Percentiles rank a stretch among this genome's conserved stretches.
phyloP scores from a whole-genome alignment of 108 stramenopile species.

The Skeletonema marinoi region DNA sequence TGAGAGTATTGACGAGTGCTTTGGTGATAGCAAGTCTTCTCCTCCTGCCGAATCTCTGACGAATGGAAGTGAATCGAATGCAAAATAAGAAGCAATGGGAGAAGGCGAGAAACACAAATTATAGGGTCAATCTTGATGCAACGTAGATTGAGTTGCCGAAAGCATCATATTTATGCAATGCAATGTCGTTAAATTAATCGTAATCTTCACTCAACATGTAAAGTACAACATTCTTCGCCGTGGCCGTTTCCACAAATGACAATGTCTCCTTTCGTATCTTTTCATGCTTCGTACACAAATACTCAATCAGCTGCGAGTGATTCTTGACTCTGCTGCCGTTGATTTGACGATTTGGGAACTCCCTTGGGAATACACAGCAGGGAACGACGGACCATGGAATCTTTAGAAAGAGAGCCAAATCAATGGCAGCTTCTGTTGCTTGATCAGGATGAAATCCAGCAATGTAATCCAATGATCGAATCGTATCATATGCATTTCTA shows the following conservation, averaged over 20 bases:
- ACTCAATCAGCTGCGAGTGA: conserved; percentile 59
- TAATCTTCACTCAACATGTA: conserved; percentile 53
- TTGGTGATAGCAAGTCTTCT: neutral
- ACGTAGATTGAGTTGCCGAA: neutral
- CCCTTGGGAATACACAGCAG: conserved; percentile 75
- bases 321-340: conserved; percentile 50
- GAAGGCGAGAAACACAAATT: too few relatives aligned
- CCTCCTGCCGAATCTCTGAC: neutral
- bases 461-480: conserved; percentile 48
- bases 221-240: conserved; percentile 65
- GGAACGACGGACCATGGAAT: conserved; percentile 74
- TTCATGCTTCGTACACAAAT: conserved; percentile 42
- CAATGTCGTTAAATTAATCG: neutral
- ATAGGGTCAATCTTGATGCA: too few relatives aligned
- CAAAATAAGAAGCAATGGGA: neutral
- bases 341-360: conserved; percentile 63
- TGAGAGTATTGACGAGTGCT: neutral
- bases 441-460: conserved; percentile 92
- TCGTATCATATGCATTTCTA: conserved; percentile 11
- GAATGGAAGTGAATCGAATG: neutral
- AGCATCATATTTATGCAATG: neutral
- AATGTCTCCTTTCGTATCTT: conserved; percentile 37
- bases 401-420: conserved; percentile 57
- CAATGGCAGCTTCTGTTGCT: conserved; percentile 80
- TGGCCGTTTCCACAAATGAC: conserved; percentile 60